These are phyloP conservation scores for Microbotryum lychnidis-dioicae DNA, from an alignment of 1,284 basidiomycete species.

Conservation along the genomic window DNA sequence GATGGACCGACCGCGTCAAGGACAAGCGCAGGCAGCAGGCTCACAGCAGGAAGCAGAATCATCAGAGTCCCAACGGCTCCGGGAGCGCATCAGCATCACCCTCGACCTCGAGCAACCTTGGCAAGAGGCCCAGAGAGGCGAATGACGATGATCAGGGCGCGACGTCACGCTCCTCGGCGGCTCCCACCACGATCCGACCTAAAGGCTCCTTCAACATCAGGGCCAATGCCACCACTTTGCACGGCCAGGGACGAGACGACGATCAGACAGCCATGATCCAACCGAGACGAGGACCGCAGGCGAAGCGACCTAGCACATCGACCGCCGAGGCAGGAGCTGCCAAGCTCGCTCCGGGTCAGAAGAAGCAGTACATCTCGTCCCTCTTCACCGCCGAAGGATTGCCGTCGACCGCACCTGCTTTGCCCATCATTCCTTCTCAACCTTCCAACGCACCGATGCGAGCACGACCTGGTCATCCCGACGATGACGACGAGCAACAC, in stretches of 20 bases:
- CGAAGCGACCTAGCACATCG: background rate
- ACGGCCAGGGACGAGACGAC: too few relatives aligned
- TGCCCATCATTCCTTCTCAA: constrained; percentile 41
- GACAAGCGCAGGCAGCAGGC: constrained; percentile 11
- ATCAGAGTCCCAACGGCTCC: background rate
- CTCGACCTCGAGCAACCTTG: background rate
- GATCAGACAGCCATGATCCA: background rate
- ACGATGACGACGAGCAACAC: constrained; percentile 10
- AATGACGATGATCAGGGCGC: background rate
- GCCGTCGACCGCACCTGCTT: constrained; percentile 9
- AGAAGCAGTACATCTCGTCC: constrained; percentile 74
- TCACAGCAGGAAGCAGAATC: background rate
- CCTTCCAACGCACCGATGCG: constrained; percentile 41
- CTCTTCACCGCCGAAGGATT: constrained; percentile 62
- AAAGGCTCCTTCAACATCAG: background rate
- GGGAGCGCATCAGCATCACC: background rate
- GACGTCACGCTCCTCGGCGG: background rate
- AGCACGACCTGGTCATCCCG: constrained; percentile 42
- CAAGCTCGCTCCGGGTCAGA: constrained; percentile 19
- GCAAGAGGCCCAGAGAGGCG: background rate
- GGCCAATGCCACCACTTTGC: too few relatives aligned
- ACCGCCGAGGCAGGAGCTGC: background rate
- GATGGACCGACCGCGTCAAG: constrained; percentile 33
- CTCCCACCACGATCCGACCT: background rate
- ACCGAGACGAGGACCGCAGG: background rate